These are phyloP conservation scores for Termitomyces sp. DNA, from an alignment of 768 basidiomycete species.

Conservation along the genomic window DNA sequence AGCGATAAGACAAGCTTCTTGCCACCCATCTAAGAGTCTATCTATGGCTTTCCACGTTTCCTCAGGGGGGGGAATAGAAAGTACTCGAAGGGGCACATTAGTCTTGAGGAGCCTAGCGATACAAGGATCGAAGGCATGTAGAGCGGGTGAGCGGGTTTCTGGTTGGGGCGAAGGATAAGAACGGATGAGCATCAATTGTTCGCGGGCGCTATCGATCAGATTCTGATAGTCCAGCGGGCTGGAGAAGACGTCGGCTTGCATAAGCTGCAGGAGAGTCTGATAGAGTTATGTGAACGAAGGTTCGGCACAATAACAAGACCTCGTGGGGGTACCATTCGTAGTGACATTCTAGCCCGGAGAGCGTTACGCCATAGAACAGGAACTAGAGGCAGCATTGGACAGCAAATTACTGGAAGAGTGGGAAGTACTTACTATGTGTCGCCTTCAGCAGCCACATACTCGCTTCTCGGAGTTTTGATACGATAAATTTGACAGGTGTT, in stretches of 20 bases:
- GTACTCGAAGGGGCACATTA: slow-evolving; percentile 61
- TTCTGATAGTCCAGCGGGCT: slow-evolving; percentile 28
- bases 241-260: slow-evolving; percentile 34
- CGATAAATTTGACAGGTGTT: slow-evolving; percentile 45
- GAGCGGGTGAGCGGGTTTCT: slow-evolving; percentile 38
- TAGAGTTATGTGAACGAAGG: neutral
- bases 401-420: neutral
- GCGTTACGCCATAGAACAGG: slow-evolving; percentile 43
- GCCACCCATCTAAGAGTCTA: slow-evolving; percentile 47
- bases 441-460: slow-evolving; percentile 50
- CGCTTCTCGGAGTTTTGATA: slow-evolving; percentile 55
- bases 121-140: slow-evolving; percentile 57
- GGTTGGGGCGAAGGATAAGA: slow-evolving; percentile 30
- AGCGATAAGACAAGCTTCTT: slow-evolving; percentile 44
- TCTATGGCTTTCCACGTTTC: slow-evolving; percentile 47
- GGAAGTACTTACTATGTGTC: slow-evolving; percentile 28
- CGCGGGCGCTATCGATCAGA: slow-evolving; percentile 34
- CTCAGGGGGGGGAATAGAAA: slow-evolving; percentile 42
- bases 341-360: slow-evolving; percentile 42
- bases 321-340: slow-evolving; percentile 46
- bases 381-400: slow-evolving; percentile 24
- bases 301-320: neutral
- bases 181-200: slow-evolving; percentile 35
- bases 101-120: slow-evolving; percentile 63
- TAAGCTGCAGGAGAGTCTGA: slow-evolving; percentile 46